A percentile compares a stretch with the other conserved stretches of the same genome.
Conservation (phyloP, 2,329 filamentous ascomycete species). For the Aspergillus nomiae region DNA sequence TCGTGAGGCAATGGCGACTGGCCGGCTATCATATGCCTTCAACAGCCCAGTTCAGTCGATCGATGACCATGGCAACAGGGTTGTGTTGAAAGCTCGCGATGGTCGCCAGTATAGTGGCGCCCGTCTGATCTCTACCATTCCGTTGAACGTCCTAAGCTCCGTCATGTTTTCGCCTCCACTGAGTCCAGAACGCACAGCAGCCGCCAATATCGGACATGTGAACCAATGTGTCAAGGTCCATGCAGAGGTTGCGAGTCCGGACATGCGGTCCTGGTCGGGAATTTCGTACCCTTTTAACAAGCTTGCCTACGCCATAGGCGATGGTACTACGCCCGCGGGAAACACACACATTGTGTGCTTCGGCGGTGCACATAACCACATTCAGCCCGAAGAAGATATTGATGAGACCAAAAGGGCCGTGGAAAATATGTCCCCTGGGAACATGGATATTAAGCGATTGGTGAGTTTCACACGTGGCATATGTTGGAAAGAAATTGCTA, state of each 20-base stretch:
- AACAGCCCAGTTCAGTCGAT: slow-evolving; percentile 41
- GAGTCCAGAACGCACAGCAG: slow-evolving; percentile 35
- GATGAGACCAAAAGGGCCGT: slow-evolving; percentile 36
- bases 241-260: slow-evolving; percentile 44
- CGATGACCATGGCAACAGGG: slow-evolving; percentile 27
- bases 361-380: slow-evolving; percentile 46
- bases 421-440: slow-evolving; percentile 32
- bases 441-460: slow-evolving; percentile 27
- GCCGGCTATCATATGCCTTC: slow-evolving; percentile 46
- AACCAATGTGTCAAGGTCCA: slow-evolving; percentile 53
- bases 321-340: slow-evolving; percentile 48
- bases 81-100: slow-evolving; percentile 37
- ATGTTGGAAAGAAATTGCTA: background rate
- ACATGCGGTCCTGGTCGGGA: slow-evolving; percentile 48
- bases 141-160: slow-evolving; percentile 47
- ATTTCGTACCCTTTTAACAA: slow-evolving; percentile 48
- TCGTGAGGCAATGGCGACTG: slow-evolving; percentile 43
- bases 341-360: slow-evolving; percentile 54
- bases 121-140: slow-evolving; percentile 47
- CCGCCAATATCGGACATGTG: slow-evolving; percentile 45
- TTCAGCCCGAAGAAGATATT: slow-evolving; percentile 48
- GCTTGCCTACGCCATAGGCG: slow-evolving; percentile 48
- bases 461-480: slow-evolving; percentile 11
- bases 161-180: slow-evolving; percentile 47
- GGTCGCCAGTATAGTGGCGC: slow-evolving; percentile 31